Evolutionary conservation across 192 early-diverging fungal species (phyloP), one percentile per base, ranked within the genome.

Genomic region (Pilaira anomala): DNA sequence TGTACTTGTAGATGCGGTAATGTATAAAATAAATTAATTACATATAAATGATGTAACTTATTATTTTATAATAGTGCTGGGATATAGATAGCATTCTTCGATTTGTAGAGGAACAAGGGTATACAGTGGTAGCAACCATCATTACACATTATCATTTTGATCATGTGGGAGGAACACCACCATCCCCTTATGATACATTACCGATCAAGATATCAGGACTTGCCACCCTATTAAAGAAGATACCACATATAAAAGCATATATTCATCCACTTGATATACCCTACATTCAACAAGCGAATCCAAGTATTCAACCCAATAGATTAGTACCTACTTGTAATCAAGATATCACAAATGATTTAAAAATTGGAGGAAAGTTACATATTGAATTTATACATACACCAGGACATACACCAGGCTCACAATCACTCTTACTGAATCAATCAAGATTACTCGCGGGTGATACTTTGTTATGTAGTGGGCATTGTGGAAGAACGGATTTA

Each of bases 21-120:
- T 76, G 62, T 44, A 19, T 24, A 41, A 39, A 29, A 42, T 0
- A 13, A 40, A 41, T 33, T 57, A 11, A 33, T 13, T 28, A 4
- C 1, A 26, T 48, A 45, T 48, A 42, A 25, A 11, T 48, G n/a
- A n/a, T n/a, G n/a, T n/a, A n/a, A n/a, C n/a, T n/a, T n/a, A n/a
- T n/a, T n/a, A n/a, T n/a, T n/a, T n/a, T n/a, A n/a, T n/a, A n/a
- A 36, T 66, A 86, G 79, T 96, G 93, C 78, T 96, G 94, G 95
- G 95, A 96, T 69, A 78, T 95, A 29, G 91, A 94, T 68, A 92
- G 89, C 3, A 87, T 96, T 39, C 25, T 88, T 40, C 80, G 77
- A 18, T 81, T 79, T 42, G 60, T 89, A 7, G 73, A 84, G 63
- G 67, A 76, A 39, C 72, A 83, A 63, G 76, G 78, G 7, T 79